phyloP scores from a whole-genome alignment of 2,329 filamentous ascomycete species.

The Trichoderma sp. region DNA sequence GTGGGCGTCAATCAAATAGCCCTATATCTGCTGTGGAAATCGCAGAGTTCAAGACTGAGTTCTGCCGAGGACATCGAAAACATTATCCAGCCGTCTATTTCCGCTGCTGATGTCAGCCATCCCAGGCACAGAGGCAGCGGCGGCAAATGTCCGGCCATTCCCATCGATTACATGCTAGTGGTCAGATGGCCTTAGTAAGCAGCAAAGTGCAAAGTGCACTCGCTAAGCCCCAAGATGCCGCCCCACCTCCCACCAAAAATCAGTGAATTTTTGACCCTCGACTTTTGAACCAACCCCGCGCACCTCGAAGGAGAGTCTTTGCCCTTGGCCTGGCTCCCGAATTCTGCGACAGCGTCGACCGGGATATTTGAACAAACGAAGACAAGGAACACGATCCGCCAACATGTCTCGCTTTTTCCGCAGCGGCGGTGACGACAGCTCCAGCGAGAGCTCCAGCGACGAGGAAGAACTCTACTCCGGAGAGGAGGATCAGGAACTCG shows the following conservation, averaged over 20 bases:
- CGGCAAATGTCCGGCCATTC: not conserved
- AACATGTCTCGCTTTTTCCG: conserved; percentile 97
- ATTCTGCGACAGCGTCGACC: conserved; percentile 23
- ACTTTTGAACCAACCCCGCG: conserved; percentile 38
- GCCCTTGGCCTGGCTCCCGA: conserved; percentile 17
- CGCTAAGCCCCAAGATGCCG: conserved; percentile 40
- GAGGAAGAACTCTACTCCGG: conserved; percentile 79
- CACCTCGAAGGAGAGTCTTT: conserved; percentile 26
- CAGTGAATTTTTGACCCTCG: conserved; percentile 40
- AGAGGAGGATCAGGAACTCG: conserved; percentile 43
- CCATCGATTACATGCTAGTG: not conserved
- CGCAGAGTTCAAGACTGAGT: not conserved
- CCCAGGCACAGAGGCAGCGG: not conserved
- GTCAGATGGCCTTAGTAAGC: conserved; percentile 8
- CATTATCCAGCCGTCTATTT: conserved; percentile 11
- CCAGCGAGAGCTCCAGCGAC: conserved; percentile 90
- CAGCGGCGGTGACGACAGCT: conserved; percentile 87
- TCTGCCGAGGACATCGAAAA: conserved; percentile 10
- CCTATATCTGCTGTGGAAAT: conserved; percentile 17
- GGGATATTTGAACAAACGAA: not conserved
- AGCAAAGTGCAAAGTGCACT: conserved; percentile 20
- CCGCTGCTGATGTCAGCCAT: conserved; percentile 13
- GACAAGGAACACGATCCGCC: conserved; percentile 32
- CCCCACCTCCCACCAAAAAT: conserved; percentile 46
- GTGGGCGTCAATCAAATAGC: not conserved